phyloP scores from a whole-genome alignment of 306 rosid genomes.

The Lathyrus aphaca region DNA sequence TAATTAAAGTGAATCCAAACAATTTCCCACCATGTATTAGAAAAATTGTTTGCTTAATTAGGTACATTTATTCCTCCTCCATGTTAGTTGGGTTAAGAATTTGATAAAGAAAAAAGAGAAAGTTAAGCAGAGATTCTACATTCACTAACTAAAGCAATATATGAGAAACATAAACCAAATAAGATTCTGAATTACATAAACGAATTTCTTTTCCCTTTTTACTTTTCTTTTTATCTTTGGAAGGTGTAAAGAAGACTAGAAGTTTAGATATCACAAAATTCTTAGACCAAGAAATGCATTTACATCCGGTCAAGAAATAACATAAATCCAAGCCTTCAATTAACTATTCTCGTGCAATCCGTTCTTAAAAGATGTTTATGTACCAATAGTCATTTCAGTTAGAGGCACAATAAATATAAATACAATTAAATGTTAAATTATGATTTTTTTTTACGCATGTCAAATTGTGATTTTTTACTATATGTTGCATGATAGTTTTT shows the following conservation, averaged over 20 bases:
- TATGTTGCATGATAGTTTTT: no score
- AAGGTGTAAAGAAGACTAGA: background rate
- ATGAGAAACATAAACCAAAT: slow-evolving; percentile 23
- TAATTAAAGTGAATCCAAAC: slow-evolving; percentile 37
- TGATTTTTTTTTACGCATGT: no score
- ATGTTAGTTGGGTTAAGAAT: slow-evolving; percentile 35
- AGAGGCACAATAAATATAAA: no score
- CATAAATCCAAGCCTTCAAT: no score
- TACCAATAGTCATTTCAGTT: no score
- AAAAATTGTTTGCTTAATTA: slow-evolving; percentile 33
- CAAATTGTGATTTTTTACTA: no score
- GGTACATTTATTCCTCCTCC: slow-evolving; percentile 21
- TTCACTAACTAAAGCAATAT: slow-evolving; percentile 10
- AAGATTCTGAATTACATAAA: slow-evolving; percentile 13
- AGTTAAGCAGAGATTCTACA: slow-evolving; percentile 7
- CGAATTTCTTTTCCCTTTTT: slow-evolving; percentile 20
- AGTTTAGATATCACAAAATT: background rate
- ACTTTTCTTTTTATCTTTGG: slow-evolving; percentile 18
- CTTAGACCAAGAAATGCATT: background rate
- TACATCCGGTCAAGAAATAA: background rate
- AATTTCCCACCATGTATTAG: slow-evolving; percentile 23
- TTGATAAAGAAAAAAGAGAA: slow-evolving; percentile 25
- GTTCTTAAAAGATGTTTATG: no score
- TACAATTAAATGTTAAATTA: no score
- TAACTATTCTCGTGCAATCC: no score